Base-by-base conservation (phyloP, 768 basidiomycete genomes). In the Mycena crocata region DNA sequence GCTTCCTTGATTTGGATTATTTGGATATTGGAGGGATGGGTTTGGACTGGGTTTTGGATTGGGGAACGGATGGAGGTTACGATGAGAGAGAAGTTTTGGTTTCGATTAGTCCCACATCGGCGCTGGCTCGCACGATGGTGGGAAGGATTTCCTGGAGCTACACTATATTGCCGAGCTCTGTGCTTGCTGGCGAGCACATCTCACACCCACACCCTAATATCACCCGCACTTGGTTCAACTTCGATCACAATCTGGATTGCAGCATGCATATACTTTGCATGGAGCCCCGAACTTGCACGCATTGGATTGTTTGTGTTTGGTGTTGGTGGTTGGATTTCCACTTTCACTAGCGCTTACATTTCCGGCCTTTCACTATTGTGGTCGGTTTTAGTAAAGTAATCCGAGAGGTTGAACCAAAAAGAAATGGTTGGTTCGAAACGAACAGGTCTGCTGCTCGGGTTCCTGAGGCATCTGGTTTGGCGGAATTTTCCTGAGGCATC, bases 261-360 rank as follows among this genome's bases (percentile, higher is more conserved):
- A 49, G 46, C 46, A 49, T 28, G 17, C 46, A 49, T 49, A 49
- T 49, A 49, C 46, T 49, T 49, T 49, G 46, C 31, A 28, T 49
- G 46, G 46, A 49, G 46, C 40, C 46, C 46, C 46, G 46, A 49
- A 49, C 46, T 49, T 28, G 31, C 31, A 28, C 46, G 28, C 46
- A 28, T 49, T 49, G 46, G 46, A 30, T 49, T 49, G 46, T 26
- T 49, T 49, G 46, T 49, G 46, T 49, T 24, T 49, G 26, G 8
- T 49, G 46, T 49, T 49, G 26, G 46, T 31, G 28, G 46, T 14
- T 49, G 46, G 46, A 49, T 49, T 31, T 30, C 28, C 31, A 15
- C 46, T 49, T 49, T 49, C 46, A 49, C 46, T 10, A 10, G 19
- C 28, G 24, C 46, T 14, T 15, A 10, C 46, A 3, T 10, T 14